These are phyloP conservation scores for Glonium stellatum DNA, from an alignment of 495 filamentous ascomycete species.

Conservation along the genomic window DNA sequence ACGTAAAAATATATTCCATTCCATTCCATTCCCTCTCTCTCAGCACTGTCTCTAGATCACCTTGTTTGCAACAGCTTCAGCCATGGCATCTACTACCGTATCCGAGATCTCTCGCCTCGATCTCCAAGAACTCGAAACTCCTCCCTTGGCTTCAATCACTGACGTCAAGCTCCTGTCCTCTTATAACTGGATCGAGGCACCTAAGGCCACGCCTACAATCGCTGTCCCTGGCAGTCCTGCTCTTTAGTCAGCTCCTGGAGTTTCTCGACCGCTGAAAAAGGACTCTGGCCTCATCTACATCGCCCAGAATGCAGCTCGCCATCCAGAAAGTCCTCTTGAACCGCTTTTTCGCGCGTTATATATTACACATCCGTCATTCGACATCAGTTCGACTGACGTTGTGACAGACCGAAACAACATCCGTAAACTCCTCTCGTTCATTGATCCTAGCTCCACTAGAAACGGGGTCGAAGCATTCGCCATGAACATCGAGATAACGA, in stretches of 20 bases:
- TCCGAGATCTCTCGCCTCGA: slow-evolving; percentile 4
- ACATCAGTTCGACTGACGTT: slow-evolving; percentile 41
- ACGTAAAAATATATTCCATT: too few species aligned
- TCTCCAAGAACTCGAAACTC: slow-evolving; percentile 4
- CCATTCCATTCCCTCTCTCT: too few species aligned
- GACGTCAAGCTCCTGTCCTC: slow-evolving; percentile 5
- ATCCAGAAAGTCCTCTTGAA: slow-evolving; percentile 43
- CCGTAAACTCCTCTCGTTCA: slow-evolving; percentile 46
- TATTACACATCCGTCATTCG: slow-evolving; percentile 39
- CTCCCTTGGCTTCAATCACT: slow-evolving; percentile 7
- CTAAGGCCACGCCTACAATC: slow-evolving; percentile 34
- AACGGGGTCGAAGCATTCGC: slow-evolving; percentile 36
- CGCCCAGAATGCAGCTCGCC: slow-evolving; percentile 41
- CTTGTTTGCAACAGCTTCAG: background rate
- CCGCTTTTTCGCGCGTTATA: slow-evolving; percentile 47
- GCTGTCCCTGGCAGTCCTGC: slow-evolving; percentile 38
- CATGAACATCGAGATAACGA: slow-evolving; percentile 41
- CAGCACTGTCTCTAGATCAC: too few species aligned
- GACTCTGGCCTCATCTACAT: slow-evolving; percentile 40
- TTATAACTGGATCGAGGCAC: slow-evolving; percentile 11
- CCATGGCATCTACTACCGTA: background rate
- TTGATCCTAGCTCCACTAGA: slow-evolving; percentile 33
- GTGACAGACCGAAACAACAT: slow-evolving; percentile 50
- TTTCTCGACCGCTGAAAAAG: slow-evolving; percentile 27
- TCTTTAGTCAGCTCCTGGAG: slow-evolving; percentile 36